Evolutionary conservation across 805 yeast species (phyloP), one percentile per base, ranked within the genome.

Genomic region (Nakazawaea holstii): DNA sequence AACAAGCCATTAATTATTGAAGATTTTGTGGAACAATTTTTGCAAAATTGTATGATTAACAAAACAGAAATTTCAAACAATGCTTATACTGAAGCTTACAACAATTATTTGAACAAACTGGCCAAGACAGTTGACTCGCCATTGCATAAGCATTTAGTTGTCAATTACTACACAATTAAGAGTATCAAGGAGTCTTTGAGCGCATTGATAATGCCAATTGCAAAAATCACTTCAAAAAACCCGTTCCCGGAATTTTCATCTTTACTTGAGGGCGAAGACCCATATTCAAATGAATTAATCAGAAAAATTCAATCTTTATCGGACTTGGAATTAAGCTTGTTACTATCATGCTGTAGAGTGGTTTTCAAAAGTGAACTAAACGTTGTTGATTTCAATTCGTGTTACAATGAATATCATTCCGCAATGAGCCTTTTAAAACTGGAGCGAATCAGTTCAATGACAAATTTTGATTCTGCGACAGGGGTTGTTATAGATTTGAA

Each of bases 281-380:
- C 46, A 9, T 48, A 33, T 26, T 41, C 46, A 11, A 39, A 39
- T 24, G 50, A 48, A 5, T 9, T 43, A 6, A 31, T 29, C 4
- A 26, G 44, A 15, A 48, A 48, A 26, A 24, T 68, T 1, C 52
- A 62, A 28, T 67, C 76, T 0, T 62, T 90, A 33, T 82, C 95
- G 3, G 84, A 84, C 49, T 59, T 87, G 29, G 97, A 92, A 57
- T 60, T 84, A 41, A 76, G 85, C 14, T 58, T 92, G 36, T 65
- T 88, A 11, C 79, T 91, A 5, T 79, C 89, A 38, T 84, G 91
- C 0, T 87, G 95, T 0, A 70, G 97, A 39, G 82, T 83, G 44
- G 70, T 79, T 24, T 70, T 77, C 43, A 85, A 82, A 55, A 72
- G 72, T 28, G 81, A 76, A 17, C 63, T 78, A 24, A 79, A 71